A percentile compares a stretch with the other conserved stretches of the same genome.
Conservation (phyloP, 1,139 yeast genomes). For the Debaryomyces psychrophilus region DNA sequence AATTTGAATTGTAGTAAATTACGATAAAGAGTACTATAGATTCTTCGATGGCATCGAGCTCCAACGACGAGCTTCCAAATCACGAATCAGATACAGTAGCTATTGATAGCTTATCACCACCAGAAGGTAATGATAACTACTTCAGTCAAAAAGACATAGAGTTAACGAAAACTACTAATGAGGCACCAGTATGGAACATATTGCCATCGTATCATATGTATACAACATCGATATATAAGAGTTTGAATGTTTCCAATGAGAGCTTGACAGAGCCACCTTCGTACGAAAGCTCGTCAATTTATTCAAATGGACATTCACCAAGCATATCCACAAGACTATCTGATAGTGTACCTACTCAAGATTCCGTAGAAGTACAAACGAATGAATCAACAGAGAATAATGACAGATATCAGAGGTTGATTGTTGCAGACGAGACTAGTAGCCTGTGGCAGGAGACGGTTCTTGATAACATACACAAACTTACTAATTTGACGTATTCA, state of each 20-base stretch:
- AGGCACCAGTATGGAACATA: conserved; percentile 31
- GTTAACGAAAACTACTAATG: conserved; percentile 10
- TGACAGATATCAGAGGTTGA: conserved; percentile 14
- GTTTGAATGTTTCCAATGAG: conserved; percentile 8
- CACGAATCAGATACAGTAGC: background rate
- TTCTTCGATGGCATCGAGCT: background rate
- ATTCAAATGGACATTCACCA: background rate
- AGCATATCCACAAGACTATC: background rate
- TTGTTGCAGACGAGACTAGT: conserved; percentile 39
- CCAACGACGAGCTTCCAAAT: background rate
- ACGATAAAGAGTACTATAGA: background rate
- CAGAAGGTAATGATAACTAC: conserved; percentile 14
- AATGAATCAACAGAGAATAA: conserved; percentile 4
- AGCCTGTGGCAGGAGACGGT: conserved; percentile 41
- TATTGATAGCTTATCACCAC: background rate
- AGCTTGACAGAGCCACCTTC: conserved; percentile 14
- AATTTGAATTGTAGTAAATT: too few relatives aligned
- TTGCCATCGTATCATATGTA: conserved; percentile 34
- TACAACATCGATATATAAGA: conserved; percentile 11
- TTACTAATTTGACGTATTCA: conserved; percentile 36
- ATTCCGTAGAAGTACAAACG: background rate
- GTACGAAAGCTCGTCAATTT: conserved; percentile 12
- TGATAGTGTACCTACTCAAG: background rate
- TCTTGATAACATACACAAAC: conserved; percentile 40
- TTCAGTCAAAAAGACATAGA: conserved; percentile 6